phyloP scores from a whole-genome alignment of 768 basidiomycete genomes.

The Jaapia argillacea region DNA sequence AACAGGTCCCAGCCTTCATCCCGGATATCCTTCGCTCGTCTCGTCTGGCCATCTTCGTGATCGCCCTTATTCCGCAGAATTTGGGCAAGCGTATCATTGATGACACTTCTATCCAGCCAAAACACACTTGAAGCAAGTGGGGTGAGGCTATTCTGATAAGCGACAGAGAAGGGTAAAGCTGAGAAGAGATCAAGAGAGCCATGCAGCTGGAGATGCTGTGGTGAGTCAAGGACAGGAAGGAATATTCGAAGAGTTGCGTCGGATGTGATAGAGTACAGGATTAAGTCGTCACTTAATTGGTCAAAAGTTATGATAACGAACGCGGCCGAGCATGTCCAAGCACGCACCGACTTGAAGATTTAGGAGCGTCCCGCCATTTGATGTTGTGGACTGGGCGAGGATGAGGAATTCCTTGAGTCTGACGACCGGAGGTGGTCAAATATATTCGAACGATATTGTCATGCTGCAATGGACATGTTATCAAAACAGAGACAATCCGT shows the following conservation, averaged over 20 bases:
- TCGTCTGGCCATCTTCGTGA: conserved; percentile 34
- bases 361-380: conserved; percentile 58
- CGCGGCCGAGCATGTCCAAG: conserved; percentile 6
- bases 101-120: conserved; percentile 56
- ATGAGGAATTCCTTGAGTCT: conserved; percentile 61
- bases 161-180: conserved; percentile 35
- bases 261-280: conserved; percentile 76
- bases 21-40: conserved; percentile 48
- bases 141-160: conserved; percentile 14
- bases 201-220: conserved; percentile 77
- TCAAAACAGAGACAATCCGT: conserved; percentile 2
- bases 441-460: conserved; percentile 54
- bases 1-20: conserved; percentile 78
- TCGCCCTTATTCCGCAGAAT: conserved; percentile 22
- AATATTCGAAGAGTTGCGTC: conserved; percentile 81
- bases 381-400: conserved; percentile 64
- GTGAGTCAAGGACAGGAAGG: conserved; percentile 79
- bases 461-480: conserved; percentile 25
- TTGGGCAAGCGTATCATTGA: conserved; percentile 37
- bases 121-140: conserved; percentile 42
- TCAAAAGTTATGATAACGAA: not conserved
- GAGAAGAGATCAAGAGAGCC: conserved; percentile 64
- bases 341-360: conserved; percentile 54
- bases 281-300: conserved; percentile 52
- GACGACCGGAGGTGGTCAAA: conserved; percentile 61